Evolutionary conservation across 441 rosid genomes (phyloP), one percentile per base, ranked within the genome.

Genomic region (Populus hybrid): DNA sequence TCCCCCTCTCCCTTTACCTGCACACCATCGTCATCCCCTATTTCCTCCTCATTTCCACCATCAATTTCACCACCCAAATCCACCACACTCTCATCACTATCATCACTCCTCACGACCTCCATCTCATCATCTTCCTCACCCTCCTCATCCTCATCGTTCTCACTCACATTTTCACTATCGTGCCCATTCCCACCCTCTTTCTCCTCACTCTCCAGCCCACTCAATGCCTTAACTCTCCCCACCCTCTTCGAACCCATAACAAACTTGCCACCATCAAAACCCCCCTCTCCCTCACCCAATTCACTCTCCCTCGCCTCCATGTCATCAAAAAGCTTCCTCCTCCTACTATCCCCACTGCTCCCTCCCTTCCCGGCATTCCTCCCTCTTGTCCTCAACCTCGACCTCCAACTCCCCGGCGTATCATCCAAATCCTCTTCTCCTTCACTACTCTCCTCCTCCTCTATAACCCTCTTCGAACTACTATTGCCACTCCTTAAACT

Each of bases 351-450:
- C 77, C 80, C 79, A 66, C 77, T 77, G 50, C 73, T 80, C 74
- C 69, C 78, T 80, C 83, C 78, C 65, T 65, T 81, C 67, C 75
- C 69, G 46, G 35, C 81, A 26, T 74, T 86, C 83, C 84, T 86
- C 65, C 85, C 76, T 82, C 91, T 89, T 10, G 93, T 69, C 78
- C 98, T 88, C 92, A 93, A 78, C 85, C 95, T 87, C 4, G 91
- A 82, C 24, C 82, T 86, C 99, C 98, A 94, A 69, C 84, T 87
- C 76, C 87, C 93, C 2, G 79, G 81, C 7, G 61, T 53, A 53
- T 65, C 76, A 83, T 85, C 88, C 34, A 72, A 75, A 73, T 84
- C 91, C 71, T 23, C 81, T 28, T 30, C 70, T 12, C 32, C 68
- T 26, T 65, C 85, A 69, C 53, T 79, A 40, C 70, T 84, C 73